Conservation (phyloP, 441 rosid species). For the Euphorbia corollata region DNA sequence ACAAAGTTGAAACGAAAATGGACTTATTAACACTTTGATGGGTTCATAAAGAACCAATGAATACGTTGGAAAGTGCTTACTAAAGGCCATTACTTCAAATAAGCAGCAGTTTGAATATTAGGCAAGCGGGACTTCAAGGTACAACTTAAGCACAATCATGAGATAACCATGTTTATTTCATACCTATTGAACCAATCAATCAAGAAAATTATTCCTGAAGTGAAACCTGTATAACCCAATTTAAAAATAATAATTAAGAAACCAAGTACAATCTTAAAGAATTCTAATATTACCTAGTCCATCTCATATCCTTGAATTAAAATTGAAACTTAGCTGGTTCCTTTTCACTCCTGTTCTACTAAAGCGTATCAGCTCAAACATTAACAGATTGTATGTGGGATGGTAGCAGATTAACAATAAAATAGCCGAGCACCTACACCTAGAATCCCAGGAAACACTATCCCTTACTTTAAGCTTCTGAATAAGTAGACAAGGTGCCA, state of each 20-base stretch:
- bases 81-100: neutral
- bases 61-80: neutral
- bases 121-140: neutral
- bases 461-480: too few species aligned
- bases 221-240: conserved; percentile 1
- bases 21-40: neutral
- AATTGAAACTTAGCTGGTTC: neutral
- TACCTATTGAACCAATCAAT: neutral
- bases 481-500: too few species aligned
- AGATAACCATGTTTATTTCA: neutral
- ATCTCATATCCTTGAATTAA: neutral
- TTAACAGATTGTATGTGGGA: too few species aligned
- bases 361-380: too few species aligned
- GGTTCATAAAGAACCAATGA: conserved; percentile 1
- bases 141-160: neutral
- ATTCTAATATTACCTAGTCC: neutral
- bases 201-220: neutral
- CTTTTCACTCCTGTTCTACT: too few species aligned
- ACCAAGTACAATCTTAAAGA: neutral
- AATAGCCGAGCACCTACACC: too few species aligned
- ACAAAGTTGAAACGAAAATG: neutral
- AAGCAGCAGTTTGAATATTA: neutral
- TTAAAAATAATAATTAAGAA: neutral
- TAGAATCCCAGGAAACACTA: too few species aligned
- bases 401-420: too few species aligned